A percentile compares a stretch with the other conserved stretches of the same genome.
phyloP scores from a whole-genome alignment of 1,284 basidiomycete species.

The Boletus subluridellus region DNA sequence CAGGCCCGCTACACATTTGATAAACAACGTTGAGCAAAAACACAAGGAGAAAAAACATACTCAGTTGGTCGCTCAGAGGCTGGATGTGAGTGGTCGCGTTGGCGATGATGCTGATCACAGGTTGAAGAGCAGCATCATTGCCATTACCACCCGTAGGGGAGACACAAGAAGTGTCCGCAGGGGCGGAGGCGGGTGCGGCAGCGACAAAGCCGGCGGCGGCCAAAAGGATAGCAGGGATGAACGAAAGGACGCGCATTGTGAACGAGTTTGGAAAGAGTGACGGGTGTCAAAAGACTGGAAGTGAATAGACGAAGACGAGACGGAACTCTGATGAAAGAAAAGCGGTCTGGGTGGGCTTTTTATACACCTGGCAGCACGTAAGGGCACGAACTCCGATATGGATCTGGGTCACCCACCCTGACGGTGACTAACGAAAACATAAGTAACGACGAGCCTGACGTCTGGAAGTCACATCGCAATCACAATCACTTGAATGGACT shows the following conservation, averaged over 20 bases:
- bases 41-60: slow-evolving; percentile 1
- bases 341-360: slow-evolving; percentile 1
- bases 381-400: neutral
- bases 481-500: slow-evolving; percentile 5
- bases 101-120: slow-evolving; percentile 18
- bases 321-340: neutral
- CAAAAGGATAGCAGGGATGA: slow-evolving; percentile 21
- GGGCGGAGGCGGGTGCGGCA: slow-evolving; percentile 11
- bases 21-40: neutral
- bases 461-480: neutral
- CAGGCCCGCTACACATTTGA: neutral
- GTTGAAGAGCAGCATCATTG: slow-evolving; percentile 12
- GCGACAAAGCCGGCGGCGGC: slow-evolving; percentile 17
- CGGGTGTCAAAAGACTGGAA: slow-evolving; percentile 9
- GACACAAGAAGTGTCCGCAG: slow-evolving; percentile 6
- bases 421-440: slow-evolving; percentile 1
- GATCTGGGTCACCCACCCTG: neutral
- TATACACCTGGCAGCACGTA: slow-evolving; percentile 14
- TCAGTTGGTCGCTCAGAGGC: slow-evolving; percentile 9
- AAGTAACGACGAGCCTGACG: neutral
- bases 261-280: slow-evolving; percentile 19
- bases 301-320: neutral
- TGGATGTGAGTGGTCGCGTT: slow-evolving; percentile 12
- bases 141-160: slow-evolving; percentile 2
- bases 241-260: slow-evolving; percentile 26